These are phyloP conservation scores for Fusarium dimerum DNA, from an alignment of 2,329 filamentous ascomycete genomes.

Conservation along the genomic window DNA sequence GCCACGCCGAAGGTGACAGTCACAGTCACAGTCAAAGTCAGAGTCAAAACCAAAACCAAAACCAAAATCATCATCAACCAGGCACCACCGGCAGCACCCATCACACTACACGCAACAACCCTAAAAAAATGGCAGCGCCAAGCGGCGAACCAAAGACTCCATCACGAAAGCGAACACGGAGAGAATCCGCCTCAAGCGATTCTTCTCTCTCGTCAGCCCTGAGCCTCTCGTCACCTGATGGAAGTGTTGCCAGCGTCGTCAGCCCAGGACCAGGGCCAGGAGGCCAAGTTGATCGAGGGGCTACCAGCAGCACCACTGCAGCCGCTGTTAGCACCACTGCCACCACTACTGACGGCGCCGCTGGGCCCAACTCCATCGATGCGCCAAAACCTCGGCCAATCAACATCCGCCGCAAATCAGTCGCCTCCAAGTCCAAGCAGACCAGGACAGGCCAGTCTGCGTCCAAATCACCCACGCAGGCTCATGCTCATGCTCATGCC, in stretches of 20 bases:
- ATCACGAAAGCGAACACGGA: conserved; percentile 36
- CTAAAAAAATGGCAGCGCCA: conserved; percentile 26
- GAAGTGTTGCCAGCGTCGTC: conserved; percentile 26
- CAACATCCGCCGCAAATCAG: conserved; percentile 41
- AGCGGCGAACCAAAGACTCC: conserved; percentile 35
- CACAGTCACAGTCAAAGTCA: background rate
- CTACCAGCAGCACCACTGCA: conserved; percentile 18
- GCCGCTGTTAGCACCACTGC: background rate
- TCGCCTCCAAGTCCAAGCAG: conserved; percentile 39
- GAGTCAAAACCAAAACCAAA: conserved; percentile 2
- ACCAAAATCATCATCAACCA: conserved; percentile 12
- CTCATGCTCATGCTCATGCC: conserved; percentile 9
- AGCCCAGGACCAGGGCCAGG: conserved; percentile 24
- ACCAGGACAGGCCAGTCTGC: conserved; percentile 39
- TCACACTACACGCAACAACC: conserved; percentile 26
- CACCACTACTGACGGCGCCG: too few relatives aligned
- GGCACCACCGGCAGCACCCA: background rate
- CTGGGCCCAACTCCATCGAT: conserved; percentile 35
- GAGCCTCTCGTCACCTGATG: conserved; percentile 43
- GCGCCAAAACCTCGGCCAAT: conserved; percentile 43
- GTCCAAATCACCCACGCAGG: conserved; percentile 33
- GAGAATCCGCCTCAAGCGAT: conserved; percentile 43
- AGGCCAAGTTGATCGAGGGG: conserved; percentile 21
- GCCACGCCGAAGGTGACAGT: too few relatives aligned
- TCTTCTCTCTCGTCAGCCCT: conserved; percentile 44